A percentile compares a stretch with the other conserved stretches of the same genome.
phyloP scores from a whole-genome alignment of 2,329 filamentous ascomycete genomes.

The Trichoderma atrobrunneum region DNA sequence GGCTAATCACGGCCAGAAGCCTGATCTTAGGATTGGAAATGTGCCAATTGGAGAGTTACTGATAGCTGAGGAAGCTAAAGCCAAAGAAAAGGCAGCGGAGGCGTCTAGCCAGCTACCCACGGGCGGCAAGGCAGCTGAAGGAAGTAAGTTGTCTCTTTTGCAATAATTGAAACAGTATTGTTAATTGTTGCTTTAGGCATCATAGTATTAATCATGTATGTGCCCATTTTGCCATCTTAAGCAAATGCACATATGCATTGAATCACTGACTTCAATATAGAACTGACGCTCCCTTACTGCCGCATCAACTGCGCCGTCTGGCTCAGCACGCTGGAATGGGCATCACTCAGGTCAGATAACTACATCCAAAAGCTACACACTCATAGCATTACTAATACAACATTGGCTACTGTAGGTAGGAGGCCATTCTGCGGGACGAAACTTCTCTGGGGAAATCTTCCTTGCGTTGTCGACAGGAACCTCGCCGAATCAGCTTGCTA shows the following conservation, averaged over 20 bases:
- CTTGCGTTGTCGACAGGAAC: not conserved
- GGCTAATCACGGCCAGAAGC: not conserved
- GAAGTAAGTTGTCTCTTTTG: not conserved
- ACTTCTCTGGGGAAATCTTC: not conserved
- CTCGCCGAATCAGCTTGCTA: not conserved
- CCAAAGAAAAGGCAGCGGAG: not conserved
- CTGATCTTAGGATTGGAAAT: not conserved
- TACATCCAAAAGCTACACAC: not conserved
- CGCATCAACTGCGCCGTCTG: not conserved
- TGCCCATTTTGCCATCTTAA: not conserved
- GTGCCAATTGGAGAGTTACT: not conserved
- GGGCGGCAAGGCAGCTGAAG: not conserved
- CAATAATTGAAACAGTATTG: not conserved
- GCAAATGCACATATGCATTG: no score
- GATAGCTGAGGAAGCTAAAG: not conserved
- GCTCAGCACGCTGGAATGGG: conserved; percentile 1
- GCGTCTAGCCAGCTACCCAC: not conserved
- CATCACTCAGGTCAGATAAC: not conserved
- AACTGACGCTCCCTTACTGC: not conserved
- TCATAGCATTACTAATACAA: not conserved
- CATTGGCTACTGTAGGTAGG: not conserved
- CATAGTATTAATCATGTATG: not conserved
- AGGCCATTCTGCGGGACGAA: not conserved
- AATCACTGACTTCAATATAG: not conserved
- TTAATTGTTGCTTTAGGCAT: not conserved